Base-by-base conservation (phyloP, 495 filamentous ascomycete genomes). In the Hypomontagnella monticulosa region DNA sequence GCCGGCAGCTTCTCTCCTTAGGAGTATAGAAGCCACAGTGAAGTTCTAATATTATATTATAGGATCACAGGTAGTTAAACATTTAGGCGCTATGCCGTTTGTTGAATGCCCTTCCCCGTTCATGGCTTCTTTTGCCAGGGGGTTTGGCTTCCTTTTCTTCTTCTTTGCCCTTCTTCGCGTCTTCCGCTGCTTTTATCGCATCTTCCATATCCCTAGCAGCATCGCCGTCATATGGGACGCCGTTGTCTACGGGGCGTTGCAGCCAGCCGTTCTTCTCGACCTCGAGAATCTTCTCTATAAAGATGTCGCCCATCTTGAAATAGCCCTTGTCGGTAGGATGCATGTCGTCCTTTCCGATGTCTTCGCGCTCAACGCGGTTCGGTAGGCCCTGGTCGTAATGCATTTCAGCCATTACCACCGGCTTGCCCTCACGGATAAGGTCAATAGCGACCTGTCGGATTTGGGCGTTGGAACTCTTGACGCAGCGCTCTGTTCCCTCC, bases 241-340 rank as follows among this genome's bases (percentile, higher is more conserved):
- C 77, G 50, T 76, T 75, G 1, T 70, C 63, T 18, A 69, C 69
- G 4, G 79, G 77, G 2, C 59, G 27, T 20, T 47, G 58, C 15
- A 81, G 50, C 66, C 78, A 79, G 11, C 76, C 78, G 36, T 73
- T 75, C 16, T 57, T 47, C 34, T 75, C 65, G 8, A 76, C 78
- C 19, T 73, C 60, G 56, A 66, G 42, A 37, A 83, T 76, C 6
- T 70, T 77, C 67, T 74, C 63, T 32, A 72, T 73, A 74, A 80
- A 83, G 43, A 77, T 75, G n/a, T 70, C 68, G 11, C 78, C 81
- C 79, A 83, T 81, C 60, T 78, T 76, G 36, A 67, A 63, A 57
- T 84, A 84, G 1, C 80, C 79, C n/a, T 30, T 56, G 53, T 82
- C 78, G 32, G 75, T 81, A 1, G 80, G 81, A 61, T 82, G 81